Evolutionary conservation across 177 flowering plant genomes (phyloP), one percentile per base, ranked within the genome.

Genomic region (Telopea speciosissima): DNA sequence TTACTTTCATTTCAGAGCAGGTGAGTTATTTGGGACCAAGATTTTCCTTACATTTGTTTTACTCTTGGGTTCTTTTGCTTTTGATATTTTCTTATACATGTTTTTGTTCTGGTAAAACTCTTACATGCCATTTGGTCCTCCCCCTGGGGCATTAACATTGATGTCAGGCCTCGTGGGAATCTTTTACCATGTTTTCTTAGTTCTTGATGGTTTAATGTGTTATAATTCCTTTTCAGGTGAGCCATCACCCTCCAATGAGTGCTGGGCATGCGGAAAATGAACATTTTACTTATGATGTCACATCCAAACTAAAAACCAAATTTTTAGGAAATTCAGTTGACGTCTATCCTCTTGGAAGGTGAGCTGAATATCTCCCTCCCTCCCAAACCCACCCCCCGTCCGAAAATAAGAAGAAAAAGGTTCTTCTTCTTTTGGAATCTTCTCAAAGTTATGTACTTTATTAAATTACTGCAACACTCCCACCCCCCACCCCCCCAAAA

Each of bases 181-280:
- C 5, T 65, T 28, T 23, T 12, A 16, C 54, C 24, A 36, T 67
- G 33, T 40, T 33, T 12, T 36, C 8, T 60, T 16, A 58, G 24
- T 54, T 61, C 45, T 36, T 24, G 13, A 24, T 19, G 9, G 14
- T 58, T 22, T 72, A n/a, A 44, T 63, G 62, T 24, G 54, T 68
- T 13, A 61, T 44, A 66, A 70, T 60, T 66, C 24, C 10, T 45
- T 70, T 36, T 62, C 87, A 96, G 99, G 96, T 96, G n/a, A 84
- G 98, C 73, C 99, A 96, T 83, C 99, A 93, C 72, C 99, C 99
- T 68, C 99, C 99, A 68, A 93, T 88, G 89, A 86, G 99, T 81
- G 97, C 97, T 74, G 99, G 84, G 40, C 99, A 93, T 85, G 96
- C 97, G 63, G 99, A 96, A 84, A 96, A 90, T 76, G 92, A 93